Evolutionary conservation across 1,284 basidiomycete species (phyloP).

Genomic region (Ganoderma sp.): DNA sequence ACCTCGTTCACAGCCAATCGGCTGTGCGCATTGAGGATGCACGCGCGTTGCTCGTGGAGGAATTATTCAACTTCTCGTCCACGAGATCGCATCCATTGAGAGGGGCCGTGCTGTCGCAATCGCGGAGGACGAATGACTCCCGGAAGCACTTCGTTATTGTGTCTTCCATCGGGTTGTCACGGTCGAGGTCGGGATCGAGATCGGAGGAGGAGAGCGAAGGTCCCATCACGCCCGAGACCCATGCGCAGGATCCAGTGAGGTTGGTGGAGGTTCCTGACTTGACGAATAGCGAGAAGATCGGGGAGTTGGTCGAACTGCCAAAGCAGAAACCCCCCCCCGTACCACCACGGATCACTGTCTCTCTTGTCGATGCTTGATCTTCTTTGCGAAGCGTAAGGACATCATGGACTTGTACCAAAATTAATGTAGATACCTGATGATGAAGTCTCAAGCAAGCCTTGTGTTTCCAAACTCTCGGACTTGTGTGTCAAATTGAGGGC

Average conservation of each 20-base stretch:
- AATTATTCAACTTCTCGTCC: background rate
- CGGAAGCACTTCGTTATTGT: slow-evolving; percentile 9
- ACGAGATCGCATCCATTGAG: background rate
- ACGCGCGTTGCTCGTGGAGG: slow-evolving; percentile 1
- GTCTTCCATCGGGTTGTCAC: slow-evolving; percentile 3
- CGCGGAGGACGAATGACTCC: background rate
- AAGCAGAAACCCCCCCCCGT: background rate
- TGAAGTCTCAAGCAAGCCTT: background rate
- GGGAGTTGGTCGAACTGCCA: slow-evolving; percentile 6
- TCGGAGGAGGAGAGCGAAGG: slow-evolving; percentile 27
- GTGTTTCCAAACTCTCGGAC: background rate
- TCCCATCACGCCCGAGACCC: slow-evolving; percentile 30
- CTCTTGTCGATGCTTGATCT: too few species aligned
- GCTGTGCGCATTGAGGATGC: slow-evolving; percentile 6
- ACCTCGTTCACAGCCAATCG: slow-evolving; percentile 7
- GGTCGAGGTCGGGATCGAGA: background rate
- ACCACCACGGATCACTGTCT: background rate
- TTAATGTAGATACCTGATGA: background rate
- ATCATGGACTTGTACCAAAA: background rate
- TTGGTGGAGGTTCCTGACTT: slow-evolving; percentile 29
- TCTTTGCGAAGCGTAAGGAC: background rate
- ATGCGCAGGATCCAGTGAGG: slow-evolving; percentile 24
- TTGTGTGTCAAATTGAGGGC: background rate
- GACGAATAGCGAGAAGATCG: slow-evolving; percentile 25
- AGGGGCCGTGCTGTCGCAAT: background rate